Percentiles rank a stretch among this genome's conserved stretches.
Evolutionary conservation across 2,329 filamentous ascomycete species (phyloP).

Genomic region (Hypomyces perniciosus): DNA sequence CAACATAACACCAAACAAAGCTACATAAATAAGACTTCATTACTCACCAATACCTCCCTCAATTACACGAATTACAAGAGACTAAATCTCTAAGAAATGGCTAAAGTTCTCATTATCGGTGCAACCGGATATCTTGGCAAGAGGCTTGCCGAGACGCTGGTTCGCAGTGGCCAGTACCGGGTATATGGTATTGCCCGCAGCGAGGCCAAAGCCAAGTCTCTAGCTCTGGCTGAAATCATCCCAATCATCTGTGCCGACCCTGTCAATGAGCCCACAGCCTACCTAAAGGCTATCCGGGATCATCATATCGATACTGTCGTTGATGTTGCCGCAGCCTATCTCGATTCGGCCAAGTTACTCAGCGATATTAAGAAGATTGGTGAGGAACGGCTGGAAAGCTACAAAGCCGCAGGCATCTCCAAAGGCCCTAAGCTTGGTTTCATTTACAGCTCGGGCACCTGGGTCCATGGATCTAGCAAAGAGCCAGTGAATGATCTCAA

Average conservation of each 20-base stretch:
- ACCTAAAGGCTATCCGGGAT: slow-evolving; percentile 7
- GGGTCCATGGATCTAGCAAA: slow-evolving; percentile 11
- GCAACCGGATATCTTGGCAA: slow-evolving; percentile 13
- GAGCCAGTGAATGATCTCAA: slow-evolving; percentile 10
- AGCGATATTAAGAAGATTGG: slow-evolving; percentile 7
- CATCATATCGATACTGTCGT: slow-evolving; percentile 12
- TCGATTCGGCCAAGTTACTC: slow-evolving; percentile 11
- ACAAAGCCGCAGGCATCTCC: slow-evolving; percentile 4
- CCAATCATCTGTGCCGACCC: slow-evolving; percentile 13
- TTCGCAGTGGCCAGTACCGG: slow-evolving; percentile 10
- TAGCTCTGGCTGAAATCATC: slow-evolving; percentile 11
- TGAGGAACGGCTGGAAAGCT: slow-evolving; percentile 7
- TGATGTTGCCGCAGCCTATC: slow-evolving; percentile 8
- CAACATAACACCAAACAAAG: neutral
- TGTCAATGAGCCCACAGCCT: slow-evolving; percentile 6
- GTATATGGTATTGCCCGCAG: slow-evolving; percentile 12
- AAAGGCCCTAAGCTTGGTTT: slow-evolving; percentile 12
- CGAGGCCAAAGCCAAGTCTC: slow-evolving; percentile 9
- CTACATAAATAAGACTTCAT: neutral
- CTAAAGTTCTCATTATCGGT: slow-evolving; percentile 12
- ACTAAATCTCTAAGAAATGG: slow-evolving; percentile 3
- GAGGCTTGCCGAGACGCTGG: slow-evolving; percentile 7
- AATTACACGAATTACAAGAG: no score
- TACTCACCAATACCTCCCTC: no score
- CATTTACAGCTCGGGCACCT: slow-evolving; percentile 13